Percentiles rank a stretch among this genome's conserved stretches.
phyloP scores from a whole-genome alignment of 164 flowering plant species.

The Amborella trichopoda region DNA sequence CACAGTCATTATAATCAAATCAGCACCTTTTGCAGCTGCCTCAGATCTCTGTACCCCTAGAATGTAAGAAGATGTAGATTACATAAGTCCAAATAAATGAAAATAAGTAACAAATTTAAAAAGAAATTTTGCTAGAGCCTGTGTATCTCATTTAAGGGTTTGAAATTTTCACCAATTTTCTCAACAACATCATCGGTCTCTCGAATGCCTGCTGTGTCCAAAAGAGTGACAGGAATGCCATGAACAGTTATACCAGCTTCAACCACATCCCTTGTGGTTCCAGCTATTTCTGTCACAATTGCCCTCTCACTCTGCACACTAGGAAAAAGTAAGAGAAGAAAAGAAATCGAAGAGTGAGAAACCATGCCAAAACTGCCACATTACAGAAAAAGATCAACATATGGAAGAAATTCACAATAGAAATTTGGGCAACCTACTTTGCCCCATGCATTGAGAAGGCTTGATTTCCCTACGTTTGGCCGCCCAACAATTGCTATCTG shows the following conservation, averaged over 20 bases:
- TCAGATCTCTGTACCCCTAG: constrained; percentile 97
- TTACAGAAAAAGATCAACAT: background rate
- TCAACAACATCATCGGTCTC: constrained; percentile 85
- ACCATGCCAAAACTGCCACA: background rate
- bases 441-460: constrained; percentile 99
- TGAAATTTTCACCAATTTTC: constrained; percentile 61
- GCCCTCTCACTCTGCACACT: constrained; percentile 99
- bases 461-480: constrained; percentile 98
- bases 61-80: no score
- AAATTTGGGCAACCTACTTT: constrained; percentile 45
- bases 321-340: constrained; percentile 15
- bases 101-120: no score
- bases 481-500: constrained; percentile 98
- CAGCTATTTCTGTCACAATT: constrained; percentile 92
- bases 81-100: no score
- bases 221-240: constrained; percentile 88
- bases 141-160: no score
- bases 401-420: background rate
- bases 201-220: constrained; percentile 96
- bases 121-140: no score
- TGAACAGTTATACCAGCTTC: constrained; percentile 68
- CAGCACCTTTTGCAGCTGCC: constrained; percentile 88
- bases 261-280: constrained; percentile 92
- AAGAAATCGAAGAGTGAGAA: background rate
- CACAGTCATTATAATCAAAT: constrained; percentile 68